Conservation (phyloP, 345 rosid genomes). For the Turritis glabra region DNA sequence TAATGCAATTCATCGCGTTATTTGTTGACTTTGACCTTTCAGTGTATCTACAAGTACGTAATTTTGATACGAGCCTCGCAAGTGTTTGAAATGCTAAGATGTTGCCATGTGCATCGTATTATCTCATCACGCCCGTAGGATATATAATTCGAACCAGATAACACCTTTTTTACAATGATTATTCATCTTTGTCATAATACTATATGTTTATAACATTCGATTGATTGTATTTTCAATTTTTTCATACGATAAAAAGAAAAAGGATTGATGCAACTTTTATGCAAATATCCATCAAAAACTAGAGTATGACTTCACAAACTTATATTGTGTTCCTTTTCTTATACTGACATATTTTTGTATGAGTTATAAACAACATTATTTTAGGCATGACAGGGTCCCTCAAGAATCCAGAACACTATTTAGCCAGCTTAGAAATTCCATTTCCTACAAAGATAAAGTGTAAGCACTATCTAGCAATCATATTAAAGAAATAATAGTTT, state of each 20-base stretch:
- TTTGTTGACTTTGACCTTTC: conserved; percentile 29
- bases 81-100: conserved; percentile 5
- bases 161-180: background rate
- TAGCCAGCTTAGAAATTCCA: conserved; percentile 27
- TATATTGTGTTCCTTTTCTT: too few species aligned
- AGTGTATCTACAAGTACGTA: too few species aligned
- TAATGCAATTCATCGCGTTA: conserved; percentile 22
- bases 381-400: conserved; percentile 14
- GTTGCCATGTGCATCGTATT: background rate
- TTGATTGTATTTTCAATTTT: background rate
- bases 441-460: background rate
- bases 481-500: background rate
- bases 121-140: background rate
- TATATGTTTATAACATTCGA: background rate
- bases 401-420: conserved; percentile 12
- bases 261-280: background rate
- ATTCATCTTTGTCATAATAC: background rate
- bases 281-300: too few species aligned
- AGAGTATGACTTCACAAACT: too few species aligned
- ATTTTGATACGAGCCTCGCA: too few species aligned
- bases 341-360: too few species aligned
- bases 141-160: conserved; percentile 1
- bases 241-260: background rate
- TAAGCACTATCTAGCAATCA: background rate
- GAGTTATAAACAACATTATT: background rate